Base-by-base conservation (phyloP, 106 monocot species). In the Alisma plantagoaquatica region DNA sequence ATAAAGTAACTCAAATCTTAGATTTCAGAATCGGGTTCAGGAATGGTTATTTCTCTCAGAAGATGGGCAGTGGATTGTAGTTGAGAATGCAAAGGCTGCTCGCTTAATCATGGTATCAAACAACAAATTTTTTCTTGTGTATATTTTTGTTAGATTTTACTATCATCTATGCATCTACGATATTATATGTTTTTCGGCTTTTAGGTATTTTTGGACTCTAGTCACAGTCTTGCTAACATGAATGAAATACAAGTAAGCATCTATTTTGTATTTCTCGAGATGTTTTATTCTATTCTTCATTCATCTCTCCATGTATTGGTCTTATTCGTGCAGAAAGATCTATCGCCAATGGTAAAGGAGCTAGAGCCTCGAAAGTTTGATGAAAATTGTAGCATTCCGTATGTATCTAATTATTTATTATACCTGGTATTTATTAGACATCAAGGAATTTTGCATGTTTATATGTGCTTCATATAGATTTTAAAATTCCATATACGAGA, bases 41-140 rank as follows among this genome's bases (percentile, higher is more conserved):
- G 94, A 96, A 57, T 96, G 94, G 94, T 48, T 96, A 21, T 96
- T 96, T 64, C 42, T 73, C 56, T 89, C 88, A 46, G 84, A 84
- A 73, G 94, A 96, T 81, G 94, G 94, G 31, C 94, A 96, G 43
- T 96, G 94, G 94, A 53, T 70, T 49, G 64, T 96, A 19, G 77
- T 88, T 46, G 84, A 88, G 69, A 89, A 75, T 68, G 84, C 94
- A 45, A 88, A 84, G 70, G 75, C 94, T 29, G 94, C 88, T 73
- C 94, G 94, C 49, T 74, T 96, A 38, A 78, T 89, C 29, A 84
- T 96, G 94, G 94, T 88, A 78, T 41, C 22, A 43, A 20, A 22
- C 19, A 46, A 45, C 4, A 24, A 0, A 2, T 33, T 31, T 33
- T 33, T 28, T 7, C 19, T n/a, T 46, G 28, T n/a, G n/a, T n/a